A percentile compares a stretch with the other conserved stretches of the same genome.
These are phyloP conservation scores for Hypoxylon sp. DNA, from an alignment of 2,329 filamentous ascomycete genomes.

Conservation along the genomic window DNA sequence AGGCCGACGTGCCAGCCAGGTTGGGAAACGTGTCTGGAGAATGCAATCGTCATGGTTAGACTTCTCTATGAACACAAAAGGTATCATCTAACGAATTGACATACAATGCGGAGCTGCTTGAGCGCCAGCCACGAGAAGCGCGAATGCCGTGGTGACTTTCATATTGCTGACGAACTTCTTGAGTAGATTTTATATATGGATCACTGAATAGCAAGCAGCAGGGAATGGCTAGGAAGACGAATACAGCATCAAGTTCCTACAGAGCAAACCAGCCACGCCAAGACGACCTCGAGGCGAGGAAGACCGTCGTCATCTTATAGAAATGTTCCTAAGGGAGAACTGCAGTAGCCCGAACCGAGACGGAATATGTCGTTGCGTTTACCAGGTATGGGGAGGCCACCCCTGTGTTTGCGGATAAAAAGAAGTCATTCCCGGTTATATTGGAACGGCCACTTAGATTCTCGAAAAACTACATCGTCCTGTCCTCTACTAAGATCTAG, in stretches of 20 bases:
- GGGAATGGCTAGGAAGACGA: constrained; percentile 3
- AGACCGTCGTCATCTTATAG: constrained; percentile 38
- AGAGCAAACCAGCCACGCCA: constrained; percentile 10
- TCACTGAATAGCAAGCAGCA: constrained; percentile 12
- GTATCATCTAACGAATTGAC: constrained; percentile 25
- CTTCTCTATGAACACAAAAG: background rate
- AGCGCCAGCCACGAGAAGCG: constrained; percentile 41
- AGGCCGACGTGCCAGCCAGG: constrained; percentile 50
- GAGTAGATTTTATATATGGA: background rate
- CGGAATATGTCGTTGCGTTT: constrained; percentile 46
- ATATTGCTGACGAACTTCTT: constrained; percentile 26
- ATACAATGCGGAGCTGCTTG: constrained; percentile 52
- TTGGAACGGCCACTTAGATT: constrained; percentile 36
- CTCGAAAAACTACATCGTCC: constrained; percentile 1
- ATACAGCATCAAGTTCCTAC: constrained; percentile 10
- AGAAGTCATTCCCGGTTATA: constrained; percentile 44
- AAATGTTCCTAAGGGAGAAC: constrained; percentile 6
- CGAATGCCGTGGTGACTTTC: constrained; percentile 45
- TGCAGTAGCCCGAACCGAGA: constrained; percentile 36
- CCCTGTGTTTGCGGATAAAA: constrained; percentile 40
- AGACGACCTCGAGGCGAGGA: constrained; percentile 17
- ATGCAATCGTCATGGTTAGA: background rate
- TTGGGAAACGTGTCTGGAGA: constrained; percentile 53
- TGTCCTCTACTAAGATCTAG: constrained; percentile 10
- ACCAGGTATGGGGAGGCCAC: constrained; percentile 31